These are phyloP conservation scores for Penicillium fuscoglaucum DNA, from an alignment of 2,329 filamentous ascomycete species.

Conservation along the genomic window DNA sequence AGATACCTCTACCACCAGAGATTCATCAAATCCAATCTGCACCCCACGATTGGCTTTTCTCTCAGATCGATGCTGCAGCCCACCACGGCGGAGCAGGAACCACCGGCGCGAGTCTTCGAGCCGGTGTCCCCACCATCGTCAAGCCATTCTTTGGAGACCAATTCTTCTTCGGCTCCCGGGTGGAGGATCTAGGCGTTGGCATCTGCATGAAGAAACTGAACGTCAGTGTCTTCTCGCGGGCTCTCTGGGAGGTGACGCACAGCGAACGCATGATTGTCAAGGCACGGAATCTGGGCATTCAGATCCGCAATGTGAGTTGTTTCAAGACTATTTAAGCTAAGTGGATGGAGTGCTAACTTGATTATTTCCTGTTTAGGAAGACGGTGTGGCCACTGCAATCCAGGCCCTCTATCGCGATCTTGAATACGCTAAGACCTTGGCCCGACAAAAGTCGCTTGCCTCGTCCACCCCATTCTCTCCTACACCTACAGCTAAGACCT, in stretches of 20 bases:
- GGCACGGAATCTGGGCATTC: slow-evolving; percentile 76
- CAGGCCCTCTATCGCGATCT: slow-evolving; percentile 92
- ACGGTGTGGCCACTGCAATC: slow-evolving; percentile 86
- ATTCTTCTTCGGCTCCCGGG: slow-evolving; percentile 87
- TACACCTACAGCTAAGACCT: slow-evolving; percentile 36
- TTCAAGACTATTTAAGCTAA: neutral
- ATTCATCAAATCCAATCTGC: slow-evolving; percentile 87
- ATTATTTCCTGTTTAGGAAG: slow-evolving; percentile 60
- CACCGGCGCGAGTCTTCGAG: slow-evolving; percentile 86
- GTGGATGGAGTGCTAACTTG: slow-evolving; percentile 29
- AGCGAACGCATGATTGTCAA: slow-evolving; percentile 89
- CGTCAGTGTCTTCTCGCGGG: slow-evolving; percentile 77
- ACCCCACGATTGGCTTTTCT: slow-evolving; percentile 96
- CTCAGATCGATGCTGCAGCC: slow-evolving; percentile 86
- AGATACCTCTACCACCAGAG: slow-evolving; percentile 71
- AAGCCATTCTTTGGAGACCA: slow-evolving; percentile 98
- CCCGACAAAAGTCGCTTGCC: slow-evolving; percentile 59
- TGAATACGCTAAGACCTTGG: slow-evolving; percentile 83
- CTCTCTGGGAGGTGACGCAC: slow-evolving; percentile 87
- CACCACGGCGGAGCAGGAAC: slow-evolving; percentile 96
- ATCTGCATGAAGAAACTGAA: slow-evolving; percentile 88
- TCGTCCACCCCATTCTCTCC: slow-evolving; percentile 40
- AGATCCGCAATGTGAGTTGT: slow-evolving; percentile 74
- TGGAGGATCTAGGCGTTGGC: slow-evolving; percentile 91
- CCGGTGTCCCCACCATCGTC: slow-evolving; percentile 89